These are phyloP conservation scores for Pelargonium australe DNA, from an alignment of 441 rosid genomes.

Conservation along the genomic window DNA sequence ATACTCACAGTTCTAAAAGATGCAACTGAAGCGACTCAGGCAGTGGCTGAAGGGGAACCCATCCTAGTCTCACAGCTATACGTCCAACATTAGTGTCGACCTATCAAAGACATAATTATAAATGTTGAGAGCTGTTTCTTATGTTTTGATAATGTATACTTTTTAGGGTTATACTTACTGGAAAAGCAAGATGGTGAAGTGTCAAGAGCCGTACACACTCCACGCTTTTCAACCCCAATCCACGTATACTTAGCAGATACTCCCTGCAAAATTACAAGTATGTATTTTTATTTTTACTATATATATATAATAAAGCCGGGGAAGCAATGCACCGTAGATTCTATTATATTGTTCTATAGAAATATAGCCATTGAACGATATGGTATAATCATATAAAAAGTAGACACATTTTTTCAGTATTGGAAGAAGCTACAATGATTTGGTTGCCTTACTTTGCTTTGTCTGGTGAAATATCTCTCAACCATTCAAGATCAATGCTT, in stretches of 20 bases:
- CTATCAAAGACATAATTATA: slow-evolving; percentile 34
- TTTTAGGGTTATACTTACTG: slow-evolving; percentile 49
- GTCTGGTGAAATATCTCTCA: slow-evolving; percentile 70
- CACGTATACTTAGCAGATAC: slow-evolving; percentile 75
- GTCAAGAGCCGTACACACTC: slow-evolving; percentile 95
- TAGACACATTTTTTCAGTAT: background rate
- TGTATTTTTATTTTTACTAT: background rate
- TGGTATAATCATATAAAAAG: background rate
- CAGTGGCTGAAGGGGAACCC: slow-evolving; percentile 97
- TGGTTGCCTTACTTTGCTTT: slow-evolving; percentile 64
- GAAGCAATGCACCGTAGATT: slow-evolving; percentile 3
- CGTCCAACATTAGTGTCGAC: slow-evolving; percentile 98
- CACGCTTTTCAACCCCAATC: slow-evolving; percentile 93
- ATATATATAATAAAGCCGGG: background rate
- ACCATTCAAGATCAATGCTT: slow-evolving; percentile 64
- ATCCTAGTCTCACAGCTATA: slow-evolving; percentile 95
- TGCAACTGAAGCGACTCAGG: slow-evolving; percentile 96
- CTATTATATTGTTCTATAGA: background rate
- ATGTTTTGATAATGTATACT: slow-evolving; percentile 13
- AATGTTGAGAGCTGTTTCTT: slow-evolving; percentile 19
- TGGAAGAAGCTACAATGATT: background rate
- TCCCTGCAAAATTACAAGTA: slow-evolving; percentile 43
- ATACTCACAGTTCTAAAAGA: slow-evolving; percentile 82
- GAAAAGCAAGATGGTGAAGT: slow-evolving; percentile 94
- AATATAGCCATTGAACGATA: background rate